phyloP scores from a whole-genome alignment of 202 grass and related monocot species.

The Setaria italica region DNA sequence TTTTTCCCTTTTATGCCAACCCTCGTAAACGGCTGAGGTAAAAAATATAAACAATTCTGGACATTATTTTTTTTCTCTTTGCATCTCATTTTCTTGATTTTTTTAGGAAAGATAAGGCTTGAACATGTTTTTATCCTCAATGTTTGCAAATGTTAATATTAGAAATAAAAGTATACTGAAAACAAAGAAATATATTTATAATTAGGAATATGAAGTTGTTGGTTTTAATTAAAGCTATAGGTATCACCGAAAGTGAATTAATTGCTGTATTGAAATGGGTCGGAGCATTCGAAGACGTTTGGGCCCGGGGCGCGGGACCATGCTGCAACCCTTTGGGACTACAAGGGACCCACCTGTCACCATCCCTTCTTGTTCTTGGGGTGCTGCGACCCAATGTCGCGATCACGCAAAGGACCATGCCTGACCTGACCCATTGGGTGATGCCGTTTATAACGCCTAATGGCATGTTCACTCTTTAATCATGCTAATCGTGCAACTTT shows the following conservation, averaged over 20 bases:
- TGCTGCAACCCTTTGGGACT: constrained; percentile 49
- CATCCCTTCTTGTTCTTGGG: constrained; percentile 14
- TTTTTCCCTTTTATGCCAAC: background rate
- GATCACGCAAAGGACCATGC: constrained; percentile 28
- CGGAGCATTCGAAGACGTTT: constrained; percentile 16
- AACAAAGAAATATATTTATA: background rate
- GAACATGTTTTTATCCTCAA: background rate
- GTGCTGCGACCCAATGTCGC: constrained; percentile 2
- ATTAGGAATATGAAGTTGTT: background rate
- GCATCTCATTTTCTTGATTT: background rate
- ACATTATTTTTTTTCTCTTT: background rate
- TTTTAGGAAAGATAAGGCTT: background rate
- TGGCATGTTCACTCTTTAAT: constrained; percentile 17
- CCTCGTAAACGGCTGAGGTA: background rate
- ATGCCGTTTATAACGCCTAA: constrained; percentile 36
- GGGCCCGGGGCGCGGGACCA: constrained; percentile 39
- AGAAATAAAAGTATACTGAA: background rate
- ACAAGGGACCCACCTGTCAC: constrained; percentile 63
- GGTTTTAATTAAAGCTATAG: background rate
- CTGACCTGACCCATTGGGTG: constrained; percentile 29
- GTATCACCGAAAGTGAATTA: constrained; percentile 6
- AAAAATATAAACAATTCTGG: no score
- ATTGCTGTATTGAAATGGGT: constrained; percentile 27
- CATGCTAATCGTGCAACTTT: constrained; percentile 26
- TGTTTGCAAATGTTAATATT: background rate